A percentile compares a stretch with the other conserved stretches of the same genome.
phyloP scores from a whole-genome alignment of 2,329 filamentous ascomycete genomes.

The Alternaria arborescens region DNA sequence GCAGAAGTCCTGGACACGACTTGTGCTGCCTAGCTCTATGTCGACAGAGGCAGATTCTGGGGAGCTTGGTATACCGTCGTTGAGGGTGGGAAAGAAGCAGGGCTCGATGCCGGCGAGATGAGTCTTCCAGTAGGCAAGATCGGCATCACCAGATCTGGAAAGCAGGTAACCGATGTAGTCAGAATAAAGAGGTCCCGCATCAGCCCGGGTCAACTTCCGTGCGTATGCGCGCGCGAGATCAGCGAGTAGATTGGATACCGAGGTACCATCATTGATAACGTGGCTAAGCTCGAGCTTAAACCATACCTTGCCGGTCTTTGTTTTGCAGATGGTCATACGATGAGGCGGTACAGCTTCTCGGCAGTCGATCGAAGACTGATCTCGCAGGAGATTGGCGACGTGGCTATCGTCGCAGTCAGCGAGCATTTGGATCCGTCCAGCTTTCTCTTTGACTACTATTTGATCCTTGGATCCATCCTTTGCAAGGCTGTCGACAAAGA shows the following conservation, averaged over 20 bases:
- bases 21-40: slow-evolving; percentile 48
- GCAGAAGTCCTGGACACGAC: slow-evolving; percentile 48
- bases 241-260: slow-evolving; percentile 58
- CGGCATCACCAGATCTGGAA: slow-evolving; percentile 39
- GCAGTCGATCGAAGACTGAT: slow-evolving; percentile 37
- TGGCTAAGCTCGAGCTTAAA: slow-evolving; percentile 62
- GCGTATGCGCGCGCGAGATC: slow-evolving; percentile 59
- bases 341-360: slow-evolving; percentile 53
- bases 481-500: slow-evolving; percentile 48
- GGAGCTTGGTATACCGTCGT: slow-evolving; percentile 46
- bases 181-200: slow-evolving; percentile 49
- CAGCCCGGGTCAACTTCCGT: slow-evolving; percentile 49
- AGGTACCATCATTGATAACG: slow-evolving; percentile 60
- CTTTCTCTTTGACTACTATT: slow-evolving; percentile 40
- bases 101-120: slow-evolving; percentile 57
- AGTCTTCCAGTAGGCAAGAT: slow-evolving; percentile 56
- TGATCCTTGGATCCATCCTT: slow-evolving; percentile 46
- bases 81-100: slow-evolving; percentile 56
- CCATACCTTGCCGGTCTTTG: slow-evolving; percentile 49
- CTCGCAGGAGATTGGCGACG: slow-evolving; percentile 26
- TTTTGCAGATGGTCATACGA: slow-evolving; percentile 57
- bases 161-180: slow-evolving; percentile 49
- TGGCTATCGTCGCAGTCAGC: slow-evolving; percentile 33
- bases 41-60: slow-evolving; percentile 50
- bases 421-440: slow-evolving; percentile 37